These are phyloP conservation scores for Xylaria sp. DNA, from an alignment of 2,329 filamentous ascomycete genomes.

Conservation along the genomic window DNA sequence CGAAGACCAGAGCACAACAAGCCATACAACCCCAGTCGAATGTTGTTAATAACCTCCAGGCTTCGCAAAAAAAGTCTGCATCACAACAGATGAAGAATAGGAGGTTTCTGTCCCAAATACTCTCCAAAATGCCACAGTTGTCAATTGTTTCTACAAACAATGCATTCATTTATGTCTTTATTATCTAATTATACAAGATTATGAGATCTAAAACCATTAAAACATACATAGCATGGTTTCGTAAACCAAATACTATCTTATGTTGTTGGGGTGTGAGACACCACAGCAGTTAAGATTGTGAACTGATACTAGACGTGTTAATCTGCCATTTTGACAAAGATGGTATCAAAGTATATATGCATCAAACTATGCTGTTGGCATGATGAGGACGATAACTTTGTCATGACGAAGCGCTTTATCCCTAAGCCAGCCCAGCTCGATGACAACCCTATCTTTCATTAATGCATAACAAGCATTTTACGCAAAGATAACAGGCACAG, in stretches of 20 bases:
- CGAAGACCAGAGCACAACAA: neutral
- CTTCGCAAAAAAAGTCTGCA: neutral
- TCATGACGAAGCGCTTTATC: neutral
- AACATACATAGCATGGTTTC: too few relatives aligned
- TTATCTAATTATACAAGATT: neutral
- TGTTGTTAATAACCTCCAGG: neutral
- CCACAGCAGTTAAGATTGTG: too few relatives aligned
- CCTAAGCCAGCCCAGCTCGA: neutral
- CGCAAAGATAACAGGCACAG: too few relatives aligned
- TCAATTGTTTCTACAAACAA: neutral
- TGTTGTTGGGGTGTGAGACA: too few relatives aligned
- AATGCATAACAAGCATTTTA: neutral
- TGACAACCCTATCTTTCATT: neutral
- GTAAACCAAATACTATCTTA: too few relatives aligned
- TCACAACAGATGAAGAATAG: slow-evolving; percentile 6
- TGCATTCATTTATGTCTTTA: neutral
- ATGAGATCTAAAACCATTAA: too few relatives aligned
- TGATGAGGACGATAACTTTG: neutral
- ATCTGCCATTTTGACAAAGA: too few relatives aligned
- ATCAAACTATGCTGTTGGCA: neutral
- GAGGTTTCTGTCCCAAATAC: neutral
- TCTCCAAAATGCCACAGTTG: neutral
- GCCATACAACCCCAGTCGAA: neutral
- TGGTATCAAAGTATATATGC: too few relatives aligned
- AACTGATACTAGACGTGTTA: too few relatives aligned